phyloP scores from a whole-genome alignment of 306 rosid genomes.

The Erythrophleum fordii region DNA sequence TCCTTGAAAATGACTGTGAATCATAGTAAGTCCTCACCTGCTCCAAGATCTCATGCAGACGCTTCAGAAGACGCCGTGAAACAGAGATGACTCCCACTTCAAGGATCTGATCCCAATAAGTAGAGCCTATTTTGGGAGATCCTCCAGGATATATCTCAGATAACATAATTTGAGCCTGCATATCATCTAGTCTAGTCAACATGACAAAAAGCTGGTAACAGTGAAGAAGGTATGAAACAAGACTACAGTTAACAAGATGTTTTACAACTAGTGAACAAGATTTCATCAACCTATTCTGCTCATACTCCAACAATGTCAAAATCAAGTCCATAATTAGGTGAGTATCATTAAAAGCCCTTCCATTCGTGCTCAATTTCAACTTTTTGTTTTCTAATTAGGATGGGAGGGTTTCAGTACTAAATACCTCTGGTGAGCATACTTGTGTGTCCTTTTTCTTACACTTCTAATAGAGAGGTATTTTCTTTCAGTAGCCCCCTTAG shows the following conservation, averaged over 20 bases:
- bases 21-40: slow-evolving; percentile 59
- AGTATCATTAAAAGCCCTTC: neutral
- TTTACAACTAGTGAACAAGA: slow-evolving; percentile 26
- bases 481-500: neutral
- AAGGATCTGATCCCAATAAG: slow-evolving; percentile 94
- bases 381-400: neutral
- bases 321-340: neutral
- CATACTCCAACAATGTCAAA: neutral
- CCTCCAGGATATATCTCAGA: slow-evolving; percentile 98
- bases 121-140: slow-evolving; percentile 79
- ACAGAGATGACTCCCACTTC: slow-evolving; percentile 85
- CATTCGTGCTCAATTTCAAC: neutral
- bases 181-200: slow-evolving; percentile 20
- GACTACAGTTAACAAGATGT: slow-evolving; percentile 18
- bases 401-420: neutral
- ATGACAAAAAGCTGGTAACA: slow-evolving; percentile 30
- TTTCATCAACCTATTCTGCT: slow-evolving; percentile 5
- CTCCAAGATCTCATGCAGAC: slow-evolving; percentile 84
- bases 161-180: slow-evolving; percentile 87
- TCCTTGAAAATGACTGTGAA: slow-evolving; percentile 38
- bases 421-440: neutral
- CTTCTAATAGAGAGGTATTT: neutral
- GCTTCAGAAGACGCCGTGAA: slow-evolving; percentile 85
- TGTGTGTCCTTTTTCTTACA: neutral
- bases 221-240: slow-evolving; percentile 16